Evolutionary conservation across 192 early-diverging fungal genomes (phyloP), one percentile per base, ranked within the genome.

Genomic region (Gigaspora rosea): DNA sequence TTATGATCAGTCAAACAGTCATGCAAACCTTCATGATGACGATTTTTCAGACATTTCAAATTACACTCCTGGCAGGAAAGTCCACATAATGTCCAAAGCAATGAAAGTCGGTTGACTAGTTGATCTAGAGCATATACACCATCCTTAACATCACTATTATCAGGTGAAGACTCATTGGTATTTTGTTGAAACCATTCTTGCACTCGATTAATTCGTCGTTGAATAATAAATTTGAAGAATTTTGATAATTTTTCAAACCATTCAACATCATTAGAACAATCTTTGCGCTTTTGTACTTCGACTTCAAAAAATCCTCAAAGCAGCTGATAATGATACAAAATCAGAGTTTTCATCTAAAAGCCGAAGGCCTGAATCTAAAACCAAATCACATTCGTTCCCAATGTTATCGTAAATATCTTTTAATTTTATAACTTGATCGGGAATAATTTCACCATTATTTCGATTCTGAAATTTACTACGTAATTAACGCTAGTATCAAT

Each of bases 1-100:
- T 51, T 16, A 49, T 78, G 77, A 61, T 78, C 51, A 27, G 77
- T 78, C 18, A 73, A 59, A 54, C 77, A 78, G 33, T 78, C 52
- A 78, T 78, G 77, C 15, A 54, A 7, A 20, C 51, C 65, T n/a
- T n/a, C 0, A 15, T 77, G 76, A 77, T 41, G 18, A 32, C n/a
- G 35, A 27, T 41, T 48, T n/a, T 78, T 72, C 7, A 78, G 10
- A 48, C 77, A 78, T 35, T 32, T 20, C 20, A 78, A 63, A 36
- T 59, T 50, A 52, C 77, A 78, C 12, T 56, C 18, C 15, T 69
- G 22, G 4, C 77, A 78, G 8, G 52, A 33, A 16, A 71, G 52
- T 22, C 63, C 27, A 52, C 77, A 75, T 27, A 75, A 63, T 0
- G 33, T 75, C 73, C 73, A 75, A 13, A 63, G 18, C 6, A 59